phyloP scores from a whole-genome alignment of 73 alveolate species.

The Paramecium biaurelia region DNA sequence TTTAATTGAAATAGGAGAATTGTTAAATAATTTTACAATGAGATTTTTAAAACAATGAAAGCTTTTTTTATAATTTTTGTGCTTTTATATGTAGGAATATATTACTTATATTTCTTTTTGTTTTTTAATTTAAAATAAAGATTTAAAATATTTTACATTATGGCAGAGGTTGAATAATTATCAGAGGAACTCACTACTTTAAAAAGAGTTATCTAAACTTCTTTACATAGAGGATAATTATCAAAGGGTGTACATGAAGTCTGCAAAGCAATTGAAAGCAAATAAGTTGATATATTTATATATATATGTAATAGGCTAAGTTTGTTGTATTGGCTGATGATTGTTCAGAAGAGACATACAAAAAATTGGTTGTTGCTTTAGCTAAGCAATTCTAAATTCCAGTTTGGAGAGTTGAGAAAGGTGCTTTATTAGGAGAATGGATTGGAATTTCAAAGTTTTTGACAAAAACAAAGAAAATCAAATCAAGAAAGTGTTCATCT shows the following conservation, averaged over 20 bases:
- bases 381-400: conserved; percentile 38
- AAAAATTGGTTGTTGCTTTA: conserved; percentile 42
- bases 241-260: conserved; percentile 55
- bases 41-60: background rate
- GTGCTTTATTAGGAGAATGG: conserved; percentile 48
- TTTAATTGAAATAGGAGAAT: conserved; percentile 1
- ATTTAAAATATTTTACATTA: background rate
- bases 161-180: conserved; percentile 49
- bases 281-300: conserved; percentile 1
- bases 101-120: background rate
- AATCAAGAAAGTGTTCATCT: conserved; percentile 48
- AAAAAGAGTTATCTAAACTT: conserved; percentile 48
- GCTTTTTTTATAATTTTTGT: background rate
- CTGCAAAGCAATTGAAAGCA: conserved; percentile 49
- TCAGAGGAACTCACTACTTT: background rate
- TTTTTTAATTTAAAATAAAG: conserved; percentile 30
- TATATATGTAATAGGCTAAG: background rate
- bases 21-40: background rate
- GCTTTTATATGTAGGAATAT: background rate
- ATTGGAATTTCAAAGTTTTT: conserved; percentile 48
- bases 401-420: conserved; percentile 43
- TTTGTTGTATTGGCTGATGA: conserved; percentile 46
- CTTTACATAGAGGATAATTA: conserved; percentile 44
- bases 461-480: conserved; percentile 34
- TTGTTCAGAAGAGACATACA: conserved; percentile 14